Conservation (phyloP, 768 basidiomycete species). For the Cystobasidium onofrii region DNA sequence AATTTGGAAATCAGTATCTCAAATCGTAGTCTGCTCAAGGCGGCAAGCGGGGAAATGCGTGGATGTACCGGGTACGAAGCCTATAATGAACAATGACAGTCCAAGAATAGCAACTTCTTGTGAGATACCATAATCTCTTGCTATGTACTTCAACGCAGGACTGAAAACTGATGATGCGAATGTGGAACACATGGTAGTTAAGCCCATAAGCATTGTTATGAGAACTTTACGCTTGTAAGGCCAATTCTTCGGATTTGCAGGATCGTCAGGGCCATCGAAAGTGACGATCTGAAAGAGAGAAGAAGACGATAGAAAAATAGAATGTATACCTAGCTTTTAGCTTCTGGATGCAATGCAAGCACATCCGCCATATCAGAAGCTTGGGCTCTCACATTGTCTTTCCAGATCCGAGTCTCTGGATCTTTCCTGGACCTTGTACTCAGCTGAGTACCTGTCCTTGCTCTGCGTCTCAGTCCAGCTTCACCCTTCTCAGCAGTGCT, state of each 20-base stretch:
- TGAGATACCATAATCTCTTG: constrained; percentile 41
- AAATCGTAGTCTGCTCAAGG: no score
- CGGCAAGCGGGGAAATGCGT: no score
- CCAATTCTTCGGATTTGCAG: constrained; percentile 45
- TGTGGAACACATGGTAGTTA: constrained; percentile 44
- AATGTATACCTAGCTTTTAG: no score
- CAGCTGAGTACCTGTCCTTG: background rate
- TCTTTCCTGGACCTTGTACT: background rate
- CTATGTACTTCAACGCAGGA: constrained; percentile 40
- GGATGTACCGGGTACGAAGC: constrained; percentile 9
- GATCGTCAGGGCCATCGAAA: constrained; percentile 37
- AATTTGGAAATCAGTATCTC: no score
- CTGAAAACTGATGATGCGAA: constrained; percentile 45
- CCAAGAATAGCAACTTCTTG: constrained; percentile 44
- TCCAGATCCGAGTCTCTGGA: constrained; percentile 27
- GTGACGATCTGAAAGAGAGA: constrained; percentile 23
- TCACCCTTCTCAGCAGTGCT: constrained; percentile 5
- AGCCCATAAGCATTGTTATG: constrained; percentile 42
- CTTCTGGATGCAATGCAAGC: no score
- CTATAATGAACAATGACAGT: constrained; percentile 32
- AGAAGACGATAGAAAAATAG: no score
- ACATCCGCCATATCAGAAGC: no score
- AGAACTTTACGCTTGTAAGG: constrained; percentile 35
- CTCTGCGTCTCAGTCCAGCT: background rate
- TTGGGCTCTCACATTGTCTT: constrained; percentile 5